phyloP scores from a whole-genome alignment of 2,329 filamentous ascomycete species.

The Aspergillus texensis region DNA sequence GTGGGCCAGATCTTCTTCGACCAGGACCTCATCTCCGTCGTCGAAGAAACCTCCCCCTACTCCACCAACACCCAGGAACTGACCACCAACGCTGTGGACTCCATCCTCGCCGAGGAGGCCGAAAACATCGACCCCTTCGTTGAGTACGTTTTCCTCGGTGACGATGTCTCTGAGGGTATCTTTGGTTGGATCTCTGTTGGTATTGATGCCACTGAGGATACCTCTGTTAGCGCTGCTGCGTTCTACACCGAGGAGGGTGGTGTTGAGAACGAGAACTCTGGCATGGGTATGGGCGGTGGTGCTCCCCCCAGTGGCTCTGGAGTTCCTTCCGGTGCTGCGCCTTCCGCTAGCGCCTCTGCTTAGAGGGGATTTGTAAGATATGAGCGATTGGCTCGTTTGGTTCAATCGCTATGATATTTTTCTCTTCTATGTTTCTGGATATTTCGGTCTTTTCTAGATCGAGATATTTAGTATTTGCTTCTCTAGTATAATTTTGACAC shows the following conservation, averaged over 20 bases:
- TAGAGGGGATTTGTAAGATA: neutral
- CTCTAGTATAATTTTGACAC: neutral
- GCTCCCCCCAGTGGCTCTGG: constrained; percentile 4
- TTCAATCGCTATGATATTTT: neutral
- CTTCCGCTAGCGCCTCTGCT: neutral
- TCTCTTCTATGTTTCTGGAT: neutral
- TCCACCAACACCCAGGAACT: constrained; percentile 49
- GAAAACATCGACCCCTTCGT: constrained; percentile 60
- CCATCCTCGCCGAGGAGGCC: constrained; percentile 52
- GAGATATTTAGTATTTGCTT: neutral
- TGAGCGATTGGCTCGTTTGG: no score
- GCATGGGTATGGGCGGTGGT: constrained; percentile 8
- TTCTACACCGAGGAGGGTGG: constrained; percentile 39
- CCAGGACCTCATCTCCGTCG: constrained; percentile 56
- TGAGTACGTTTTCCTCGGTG: constrained; percentile 60
- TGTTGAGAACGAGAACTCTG: constrained; percentile 31
- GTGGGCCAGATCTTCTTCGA: constrained; percentile 69
- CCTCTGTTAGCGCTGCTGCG: constrained; percentile 30
- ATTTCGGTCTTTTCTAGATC: neutral
- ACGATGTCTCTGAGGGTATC: constrained; percentile 54
- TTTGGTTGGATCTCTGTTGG: constrained; percentile 59
- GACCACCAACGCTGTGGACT: constrained; percentile 57
- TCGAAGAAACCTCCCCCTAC: constrained; percentile 55
- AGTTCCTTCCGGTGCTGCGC: no score
- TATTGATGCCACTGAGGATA: constrained; percentile 46